A percentile compares a stretch with the other conserved stretches of the same genome.
Conservation (phyloP, 2,329 filamentous ascomycete species). For the Trichoderma atrobrunneum region DNA sequence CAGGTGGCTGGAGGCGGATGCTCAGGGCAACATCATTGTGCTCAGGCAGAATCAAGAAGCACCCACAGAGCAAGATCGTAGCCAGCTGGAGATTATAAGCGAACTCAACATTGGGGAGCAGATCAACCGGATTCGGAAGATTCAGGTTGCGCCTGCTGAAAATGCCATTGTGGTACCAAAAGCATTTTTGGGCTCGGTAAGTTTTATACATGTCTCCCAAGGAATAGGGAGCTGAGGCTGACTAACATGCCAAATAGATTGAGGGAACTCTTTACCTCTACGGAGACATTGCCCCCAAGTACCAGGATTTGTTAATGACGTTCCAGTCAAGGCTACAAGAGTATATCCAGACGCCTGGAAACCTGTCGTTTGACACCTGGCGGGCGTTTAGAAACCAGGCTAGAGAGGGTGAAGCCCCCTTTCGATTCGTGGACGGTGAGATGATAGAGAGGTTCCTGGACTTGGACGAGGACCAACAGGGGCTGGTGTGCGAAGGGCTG, state of each 20-base stretch:
- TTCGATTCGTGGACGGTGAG: constrained; percentile 88
- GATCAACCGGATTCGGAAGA: constrained; percentile 80
- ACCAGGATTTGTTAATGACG: constrained; percentile 77
- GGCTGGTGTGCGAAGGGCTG: constrained; percentile 51
- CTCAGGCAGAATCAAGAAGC: constrained; percentile 71
- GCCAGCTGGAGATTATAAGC: constrained; percentile 67
- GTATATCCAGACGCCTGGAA: constrained; percentile 65
- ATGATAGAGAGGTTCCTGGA: constrained; percentile 83
- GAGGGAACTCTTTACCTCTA: constrained; percentile 92
- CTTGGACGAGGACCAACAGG: constrained; percentile 57
- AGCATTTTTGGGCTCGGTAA: constrained; percentile 86
- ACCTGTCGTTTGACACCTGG: constrained; percentile 73
- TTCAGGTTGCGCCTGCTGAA: constrained; percentile 63
- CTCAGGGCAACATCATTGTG: constrained; percentile 82
- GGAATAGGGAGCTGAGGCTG: not conserved
- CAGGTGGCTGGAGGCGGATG: constrained; percentile 79
- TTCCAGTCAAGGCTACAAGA: constrained; percentile 72
- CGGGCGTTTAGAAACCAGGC: constrained; percentile 77
- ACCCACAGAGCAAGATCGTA: constrained; percentile 70
- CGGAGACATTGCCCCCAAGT: constrained; percentile 67
- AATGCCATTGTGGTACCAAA: constrained; percentile 71
- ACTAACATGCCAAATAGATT: constrained; percentile 50
- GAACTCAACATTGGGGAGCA: constrained; percentile 89
- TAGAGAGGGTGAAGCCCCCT: constrained; percentile 72
- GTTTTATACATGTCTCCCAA: constrained; percentile 28